phyloP scores from a whole-genome alignment of 441 rosid species.

The Arabidopsis lyrata region DNA sequence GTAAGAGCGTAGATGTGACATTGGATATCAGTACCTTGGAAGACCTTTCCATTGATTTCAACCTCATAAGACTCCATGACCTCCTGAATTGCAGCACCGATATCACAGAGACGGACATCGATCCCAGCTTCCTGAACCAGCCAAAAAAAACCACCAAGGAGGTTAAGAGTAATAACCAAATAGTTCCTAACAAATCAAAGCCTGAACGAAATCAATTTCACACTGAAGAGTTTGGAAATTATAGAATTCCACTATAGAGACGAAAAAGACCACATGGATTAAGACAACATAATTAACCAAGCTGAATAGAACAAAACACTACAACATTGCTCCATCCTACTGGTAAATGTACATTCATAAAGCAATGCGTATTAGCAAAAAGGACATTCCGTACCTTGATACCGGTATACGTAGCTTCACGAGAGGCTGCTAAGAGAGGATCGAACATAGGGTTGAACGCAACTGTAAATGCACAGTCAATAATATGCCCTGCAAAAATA shows the following conservation, averaged over 20 bases:
- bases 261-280: background rate
- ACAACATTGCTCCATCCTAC: conserved; percentile 5
- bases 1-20: conserved; percentile 3
- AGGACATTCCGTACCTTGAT: conserved; percentile 63
- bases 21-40: conserved; percentile 63
- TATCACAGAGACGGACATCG: conserved; percentile 93
- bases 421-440: conserved; percentile 93
- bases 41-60: conserved; percentile 94
- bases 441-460: conserved; percentile 96
- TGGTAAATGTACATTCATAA: background rate
- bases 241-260: background rate
- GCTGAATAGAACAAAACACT: background rate
- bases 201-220: background rate
- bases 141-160: conserved; percentile 1
- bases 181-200: background rate
- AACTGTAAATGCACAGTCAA: conserved; percentile 96
- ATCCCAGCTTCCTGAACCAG: conserved; percentile 86
- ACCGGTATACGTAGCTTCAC: conserved; percentile 95
- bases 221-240: background rate
- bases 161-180: background rate
- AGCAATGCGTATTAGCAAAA: background rate
- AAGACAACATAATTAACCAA: conserved; percentile 5
- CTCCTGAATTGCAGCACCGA: conserved; percentile 98
- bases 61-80: conserved; percentile 98
- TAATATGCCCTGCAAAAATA: conserved; percentile 72